Base-by-base conservation (phyloP, 805 yeast genomes). In the Saccharomyces jurei region DNA sequence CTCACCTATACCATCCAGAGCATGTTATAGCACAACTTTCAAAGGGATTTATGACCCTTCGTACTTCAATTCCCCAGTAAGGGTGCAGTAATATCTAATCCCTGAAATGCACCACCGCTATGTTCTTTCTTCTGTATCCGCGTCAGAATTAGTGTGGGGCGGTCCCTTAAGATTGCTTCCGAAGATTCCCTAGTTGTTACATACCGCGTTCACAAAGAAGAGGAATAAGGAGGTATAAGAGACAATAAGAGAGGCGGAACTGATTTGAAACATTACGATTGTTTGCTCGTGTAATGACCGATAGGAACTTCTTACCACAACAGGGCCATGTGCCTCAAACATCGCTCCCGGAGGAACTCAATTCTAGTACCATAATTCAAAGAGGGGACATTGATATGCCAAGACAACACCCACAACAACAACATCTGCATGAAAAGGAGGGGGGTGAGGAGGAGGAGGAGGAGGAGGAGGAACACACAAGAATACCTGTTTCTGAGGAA, bases 391-490 rank as follows among this genome's bases (percentile, higher is more conserved):
- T 36, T 8, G 17, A 8, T 36, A 36, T 36, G n/a, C 51, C 46
- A 48, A 26, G 41, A 31, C 48, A 52, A 41, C 6, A 59, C 50
- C 48, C 46, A 48, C 14, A 29, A 48, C 48, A 52, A 29, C 9
- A 59, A 51, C 13, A 59, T 54, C 8, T 56, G 50, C 30, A 60
- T 48, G 2, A 52, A 49, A 6, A 58, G 22, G 52, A 48, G 8
- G 26, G 13, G 6, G 22, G 6, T 8, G 36, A 60, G 8, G 26
- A 21, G 6, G 22, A 13, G 14, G 36, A 60, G 47, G 2, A 52
- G 47, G 6, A 58, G 27, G 53, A 46, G 8, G 17, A 13, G 31
- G 29, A 21, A 5, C n/a, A 25, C 11, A 14, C 30, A 10, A 9
- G 30, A 11, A 36, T 29, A 21, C 27, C 22, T 17, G 26, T 41